Conservation (phyloP, 768 basidiomycete genomes). For the Tylopilus sp. region DNA sequence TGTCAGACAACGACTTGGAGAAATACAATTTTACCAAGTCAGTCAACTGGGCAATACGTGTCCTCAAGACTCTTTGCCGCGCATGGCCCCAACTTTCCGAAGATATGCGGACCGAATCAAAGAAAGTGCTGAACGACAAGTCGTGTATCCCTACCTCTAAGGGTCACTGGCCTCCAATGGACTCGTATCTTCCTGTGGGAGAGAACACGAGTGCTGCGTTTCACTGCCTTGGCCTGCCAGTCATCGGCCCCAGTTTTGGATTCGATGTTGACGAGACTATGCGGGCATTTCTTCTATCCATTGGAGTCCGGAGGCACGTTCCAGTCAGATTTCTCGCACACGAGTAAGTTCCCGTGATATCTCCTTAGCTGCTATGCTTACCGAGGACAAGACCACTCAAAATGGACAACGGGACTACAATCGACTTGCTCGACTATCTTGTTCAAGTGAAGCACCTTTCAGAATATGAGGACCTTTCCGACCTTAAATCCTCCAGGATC, state of each 20-base stretch:
- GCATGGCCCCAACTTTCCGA: constrained; percentile 60
- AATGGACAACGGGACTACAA: no score
- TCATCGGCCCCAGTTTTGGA: neutral
- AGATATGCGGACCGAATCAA: neutral
- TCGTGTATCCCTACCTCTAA: neutral
- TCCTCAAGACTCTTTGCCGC: constrained; percentile 48
- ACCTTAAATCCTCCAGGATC: no score
- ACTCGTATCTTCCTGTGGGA: neutral
- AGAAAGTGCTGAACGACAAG: neutral
- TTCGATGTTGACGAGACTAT: no score
- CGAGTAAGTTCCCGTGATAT: neutral
- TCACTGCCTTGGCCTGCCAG: neutral
- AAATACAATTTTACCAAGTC: constrained; percentile 63
- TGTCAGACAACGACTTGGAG: constrained; percentile 28
- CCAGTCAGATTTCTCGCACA: neutral
- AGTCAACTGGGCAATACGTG: constrained; percentile 72
- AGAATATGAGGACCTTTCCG: no score
- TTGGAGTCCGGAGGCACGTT: neutral
- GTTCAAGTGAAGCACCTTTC: no score
- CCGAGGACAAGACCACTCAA: neutral
- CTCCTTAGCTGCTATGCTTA: neutral
- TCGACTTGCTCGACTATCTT: no score
- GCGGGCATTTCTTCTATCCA: neutral
- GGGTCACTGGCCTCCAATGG: neutral
- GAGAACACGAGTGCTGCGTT: neutral